phyloP scores from a whole-genome alignment of 2,329 filamentous ascomycete species.

The Paraphoma chrysanthemicola region DNA sequence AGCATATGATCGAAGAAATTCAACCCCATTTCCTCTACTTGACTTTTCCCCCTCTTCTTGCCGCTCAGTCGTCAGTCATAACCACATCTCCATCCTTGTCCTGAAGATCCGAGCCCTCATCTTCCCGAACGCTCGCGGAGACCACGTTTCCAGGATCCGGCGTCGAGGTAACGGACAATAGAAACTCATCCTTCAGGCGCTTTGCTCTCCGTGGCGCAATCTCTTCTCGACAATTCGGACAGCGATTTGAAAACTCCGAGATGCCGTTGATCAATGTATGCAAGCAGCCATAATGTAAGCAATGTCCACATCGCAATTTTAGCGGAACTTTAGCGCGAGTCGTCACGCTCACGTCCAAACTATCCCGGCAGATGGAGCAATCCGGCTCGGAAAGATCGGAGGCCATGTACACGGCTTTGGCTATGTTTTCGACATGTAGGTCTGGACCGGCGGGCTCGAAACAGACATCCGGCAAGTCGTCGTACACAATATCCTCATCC shows the following conservation, averaged over 20 bases:
- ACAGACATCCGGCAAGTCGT: not conserved
- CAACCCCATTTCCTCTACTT: too few relatives aligned
- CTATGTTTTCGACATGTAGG: not conserved
- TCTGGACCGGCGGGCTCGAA: not conserved
- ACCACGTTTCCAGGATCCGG: too few relatives aligned
- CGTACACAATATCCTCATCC: too few relatives aligned
- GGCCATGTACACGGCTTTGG: not conserved
- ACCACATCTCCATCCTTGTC: too few relatives aligned
- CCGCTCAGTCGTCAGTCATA: too few relatives aligned
- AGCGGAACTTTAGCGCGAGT: not conserved
- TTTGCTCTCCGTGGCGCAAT: not conserved
- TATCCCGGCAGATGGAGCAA: not conserved
- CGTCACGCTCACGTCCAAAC: not conserved
- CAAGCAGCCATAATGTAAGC: not conserved
- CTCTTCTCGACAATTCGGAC: slow-evolving; percentile 8
- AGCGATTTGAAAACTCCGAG: slow-evolving; percentile 8
- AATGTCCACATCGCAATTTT: not conserved
- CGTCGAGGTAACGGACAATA: too few relatives aligned
- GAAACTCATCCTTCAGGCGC: not conserved
- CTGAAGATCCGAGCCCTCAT: too few relatives aligned
- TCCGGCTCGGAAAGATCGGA: not conserved
- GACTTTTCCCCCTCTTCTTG: too few relatives aligned
- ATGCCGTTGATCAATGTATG: not conserved
- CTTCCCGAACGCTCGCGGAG: too few relatives aligned
- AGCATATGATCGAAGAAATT: too few relatives aligned